Percentiles rank a stretch among this genome's conserved stretches.
Evolutionary conservation across 352 stramenopile species (phyloP).

Genomic region (Phytophthora sp.): DNA sequence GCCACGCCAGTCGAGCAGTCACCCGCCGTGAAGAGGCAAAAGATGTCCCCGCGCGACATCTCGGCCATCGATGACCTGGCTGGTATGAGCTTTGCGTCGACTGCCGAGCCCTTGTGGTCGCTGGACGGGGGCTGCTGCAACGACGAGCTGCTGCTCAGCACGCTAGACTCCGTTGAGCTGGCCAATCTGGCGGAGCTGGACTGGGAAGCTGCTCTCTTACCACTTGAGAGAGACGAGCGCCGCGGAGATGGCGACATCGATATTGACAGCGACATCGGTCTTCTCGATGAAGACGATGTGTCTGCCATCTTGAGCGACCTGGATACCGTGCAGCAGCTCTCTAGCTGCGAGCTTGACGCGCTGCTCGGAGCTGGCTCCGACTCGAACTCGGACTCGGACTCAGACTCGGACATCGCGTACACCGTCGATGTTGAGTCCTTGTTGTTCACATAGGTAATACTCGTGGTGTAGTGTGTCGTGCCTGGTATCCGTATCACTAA

Average conservation of each 20-base stretch:
- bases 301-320: slow-evolving; percentile 3
- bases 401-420: too few species aligned
- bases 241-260: neutral
- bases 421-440: neutral
- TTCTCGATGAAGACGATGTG: slow-evolving; percentile 14
- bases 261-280: neutral
- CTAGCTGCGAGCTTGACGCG: slow-evolving; percentile 9
- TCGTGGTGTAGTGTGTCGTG: too few species aligned
- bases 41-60: slow-evolving; percentile 21
- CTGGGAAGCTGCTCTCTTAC: slow-evolving; percentile 4
- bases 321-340: neutral
- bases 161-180: slow-evolving; percentile 15
- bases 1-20: neutral
- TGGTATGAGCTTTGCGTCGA: neutral
- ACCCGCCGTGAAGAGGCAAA: slow-evolving; percentile 5
- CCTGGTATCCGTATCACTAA: too few species aligned
- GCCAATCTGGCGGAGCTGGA: slow-evolving; percentile 12
- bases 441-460: too few species aligned
- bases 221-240: neutral
- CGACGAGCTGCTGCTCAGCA: slow-evolving; percentile 9
- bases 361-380: neutral
- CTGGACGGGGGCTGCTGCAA: neutral
- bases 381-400: too few species aligned
- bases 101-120: slow-evolving; percentile 3
- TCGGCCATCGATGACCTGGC: neutral